Evolutionary conservation across 768 basidiomycete species (phyloP).

Genomic region (Zangia roseola): DNA sequence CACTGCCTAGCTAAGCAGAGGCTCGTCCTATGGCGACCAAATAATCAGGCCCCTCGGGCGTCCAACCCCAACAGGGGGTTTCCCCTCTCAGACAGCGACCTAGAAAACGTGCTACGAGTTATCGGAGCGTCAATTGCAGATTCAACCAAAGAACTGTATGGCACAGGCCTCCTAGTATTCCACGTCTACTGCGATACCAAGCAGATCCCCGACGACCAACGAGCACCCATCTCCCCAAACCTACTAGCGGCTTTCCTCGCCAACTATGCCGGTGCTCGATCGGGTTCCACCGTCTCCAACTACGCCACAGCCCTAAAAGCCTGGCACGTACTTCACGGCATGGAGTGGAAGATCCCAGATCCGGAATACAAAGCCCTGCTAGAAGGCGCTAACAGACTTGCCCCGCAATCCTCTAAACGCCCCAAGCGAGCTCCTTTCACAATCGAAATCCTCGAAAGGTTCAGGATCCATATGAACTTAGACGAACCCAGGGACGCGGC

Average conservation of each 20-base stretch:
- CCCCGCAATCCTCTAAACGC: constrained; percentile 21
- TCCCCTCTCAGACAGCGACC: background rate
- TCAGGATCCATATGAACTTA: constrained; percentile 22
- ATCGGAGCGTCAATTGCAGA: constrained; percentile 25
- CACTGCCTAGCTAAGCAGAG: background rate
- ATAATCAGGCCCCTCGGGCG: constrained; percentile 7
- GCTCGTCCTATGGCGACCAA: constrained; percentile 1
- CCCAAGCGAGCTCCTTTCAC: constrained; percentile 33
- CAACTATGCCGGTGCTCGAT: constrained; percentile 31
- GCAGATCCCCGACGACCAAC: constrained; percentile 30
- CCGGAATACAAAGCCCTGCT: background rate
- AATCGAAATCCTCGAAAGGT: background rate
- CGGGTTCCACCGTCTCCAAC: constrained; percentile 35
- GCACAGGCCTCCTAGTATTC: constrained; percentile 36
- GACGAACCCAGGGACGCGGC: constrained; percentile 33
- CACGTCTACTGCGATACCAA: constrained; percentile 42
- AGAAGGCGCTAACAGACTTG: background rate
- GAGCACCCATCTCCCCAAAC: constrained; percentile 26
- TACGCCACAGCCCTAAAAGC: constrained; percentile 40
- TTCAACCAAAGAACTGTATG: constrained; percentile 36
- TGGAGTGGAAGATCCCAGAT: background rate
- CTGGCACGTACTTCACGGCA: constrained; percentile 41
- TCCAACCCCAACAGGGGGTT: too few relatives aligned
- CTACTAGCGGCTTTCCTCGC: constrained; percentile 34
- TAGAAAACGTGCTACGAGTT: too few relatives aligned